A percentile compares a stretch with the other conserved stretches of the same genome.
Conservation (phyloP, 2,329 filamentous ascomycete species). For the Colletotrichum ledebouriae region DNA sequence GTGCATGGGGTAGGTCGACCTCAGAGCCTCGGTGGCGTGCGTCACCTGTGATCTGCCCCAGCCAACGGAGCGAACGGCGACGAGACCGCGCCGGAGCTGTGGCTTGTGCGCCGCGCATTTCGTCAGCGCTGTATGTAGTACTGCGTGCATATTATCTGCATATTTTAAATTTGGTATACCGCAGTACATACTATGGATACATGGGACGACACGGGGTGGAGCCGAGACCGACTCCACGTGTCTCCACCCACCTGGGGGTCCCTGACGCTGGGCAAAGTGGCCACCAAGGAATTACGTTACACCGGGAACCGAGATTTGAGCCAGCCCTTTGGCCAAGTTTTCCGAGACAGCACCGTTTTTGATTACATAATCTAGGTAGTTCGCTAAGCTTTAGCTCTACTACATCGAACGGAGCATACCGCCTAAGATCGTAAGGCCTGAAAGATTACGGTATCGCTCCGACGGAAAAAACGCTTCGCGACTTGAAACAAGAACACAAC, state of each 20-base stretch:
- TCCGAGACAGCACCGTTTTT: neutral
- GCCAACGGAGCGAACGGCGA: constrained; percentile 31
- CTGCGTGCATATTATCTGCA: constrained; percentile 30
- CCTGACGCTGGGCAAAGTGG: constrained; percentile 8
- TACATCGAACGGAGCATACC: constrained; percentile 10
- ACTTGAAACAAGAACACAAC: constrained; percentile 12
- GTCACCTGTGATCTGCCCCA: constrained; percentile 1
- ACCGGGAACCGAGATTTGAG: constrained; percentile 18
- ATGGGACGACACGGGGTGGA: constrained; percentile 32
- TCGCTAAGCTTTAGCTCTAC: constrained; percentile 25
- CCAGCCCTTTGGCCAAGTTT: neutral
- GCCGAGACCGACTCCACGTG: constrained; percentile 22
- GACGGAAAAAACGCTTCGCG: neutral
- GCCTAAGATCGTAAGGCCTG: neutral
- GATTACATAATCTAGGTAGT: constrained; percentile 29
- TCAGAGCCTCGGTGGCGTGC: constrained; percentile 37
- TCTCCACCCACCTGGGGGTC: constrained; percentile 17
- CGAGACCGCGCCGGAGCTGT: constrained; percentile 25
- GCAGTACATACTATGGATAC: too few relatives aligned
- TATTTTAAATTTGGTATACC: constrained; percentile 28
- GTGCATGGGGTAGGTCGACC: constrained; percentile 35
- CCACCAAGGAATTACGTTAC: constrained; percentile 23
- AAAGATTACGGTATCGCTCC: neutral
- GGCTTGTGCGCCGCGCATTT: constrained; percentile 20
- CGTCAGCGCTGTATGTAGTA: neutral